Conservation (phyloP, 2,329 filamentous ascomycete genomes). For the Neofusicoccum umdonicola region DNA sequence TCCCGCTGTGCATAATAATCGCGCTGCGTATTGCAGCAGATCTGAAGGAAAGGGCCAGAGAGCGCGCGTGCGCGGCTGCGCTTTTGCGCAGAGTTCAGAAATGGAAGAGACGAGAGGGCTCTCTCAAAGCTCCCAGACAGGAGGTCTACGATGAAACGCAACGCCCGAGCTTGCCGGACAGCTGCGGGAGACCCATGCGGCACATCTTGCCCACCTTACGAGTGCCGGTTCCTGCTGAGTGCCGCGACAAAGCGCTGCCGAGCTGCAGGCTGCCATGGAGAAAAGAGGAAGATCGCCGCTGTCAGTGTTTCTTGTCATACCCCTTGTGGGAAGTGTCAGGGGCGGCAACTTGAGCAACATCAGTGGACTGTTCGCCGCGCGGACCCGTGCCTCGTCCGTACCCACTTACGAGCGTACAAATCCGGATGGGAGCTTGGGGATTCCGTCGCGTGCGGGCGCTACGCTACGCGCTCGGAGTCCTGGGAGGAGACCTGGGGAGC, state of each 20-base stretch:
- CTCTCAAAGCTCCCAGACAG: conserved; percentile 4
- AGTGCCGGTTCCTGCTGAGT: background rate
- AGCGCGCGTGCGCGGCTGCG: background rate
- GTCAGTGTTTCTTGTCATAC: background rate
- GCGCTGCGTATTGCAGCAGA: conserved; percentile 9
- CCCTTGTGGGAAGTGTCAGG: conserved; percentile 8
- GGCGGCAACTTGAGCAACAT: background rate
- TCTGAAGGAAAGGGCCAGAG: background rate
- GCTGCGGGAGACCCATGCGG: conserved; percentile 8
- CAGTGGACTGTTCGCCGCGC: conserved; percentile 1
- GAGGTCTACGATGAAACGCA: conserved; percentile 9
- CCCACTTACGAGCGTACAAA: background rate
- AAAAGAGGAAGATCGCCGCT: background rate
- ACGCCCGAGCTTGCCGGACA: conserved; percentile 7
- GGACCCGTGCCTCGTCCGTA: background rate
- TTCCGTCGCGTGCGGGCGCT: background rate
- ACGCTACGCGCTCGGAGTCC: conserved; percentile 1
- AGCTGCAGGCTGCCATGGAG: background rate
- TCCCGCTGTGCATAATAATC: conserved; percentile 11
- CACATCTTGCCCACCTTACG: conserved; percentile 4
- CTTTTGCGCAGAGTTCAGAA: background rate
- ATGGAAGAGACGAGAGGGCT: background rate
- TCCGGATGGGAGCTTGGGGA: background rate
- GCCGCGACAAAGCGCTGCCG: conserved; percentile 3
- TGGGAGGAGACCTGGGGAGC: background rate